phyloP scores from a whole-genome alignment of 129 eudicot species.

The Lactuca sativa region DNA sequence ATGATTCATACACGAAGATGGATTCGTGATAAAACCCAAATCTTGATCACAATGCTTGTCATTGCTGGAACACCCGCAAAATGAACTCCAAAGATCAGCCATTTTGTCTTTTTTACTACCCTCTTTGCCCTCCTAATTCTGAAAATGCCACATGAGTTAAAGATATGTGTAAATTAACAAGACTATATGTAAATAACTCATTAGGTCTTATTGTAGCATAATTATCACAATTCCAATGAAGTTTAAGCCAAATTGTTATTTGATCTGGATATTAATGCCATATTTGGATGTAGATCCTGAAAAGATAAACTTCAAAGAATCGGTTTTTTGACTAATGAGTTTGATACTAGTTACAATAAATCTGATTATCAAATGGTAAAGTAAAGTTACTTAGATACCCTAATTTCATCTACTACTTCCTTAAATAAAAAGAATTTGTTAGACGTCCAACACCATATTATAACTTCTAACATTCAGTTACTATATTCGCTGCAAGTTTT shows the following conservation, averaged over 20 bases:
- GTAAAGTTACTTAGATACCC: neutral
- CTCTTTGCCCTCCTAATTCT: slow-evolving; percentile 34
- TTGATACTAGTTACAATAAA: neutral
- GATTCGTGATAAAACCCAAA: slow-evolving; percentile 42
- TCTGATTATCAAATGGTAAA: neutral
- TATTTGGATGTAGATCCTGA: neutral
- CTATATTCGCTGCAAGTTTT: no score
- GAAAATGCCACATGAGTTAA: slow-evolving; percentile 18
- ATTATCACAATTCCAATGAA: neutral
- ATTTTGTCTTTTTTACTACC: slow-evolving; percentile 40
- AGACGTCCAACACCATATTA: no score
- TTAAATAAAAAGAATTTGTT: no score
- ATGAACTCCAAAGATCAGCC: slow-evolving; percentile 68
- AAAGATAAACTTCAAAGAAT: neutral
- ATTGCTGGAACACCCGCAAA: slow-evolving; percentile 61
- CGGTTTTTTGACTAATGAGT: neutral
- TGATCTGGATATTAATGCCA: no score
- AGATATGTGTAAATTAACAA: slow-evolving; percentile 12
- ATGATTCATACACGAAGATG: slow-evolving; percentile 83
- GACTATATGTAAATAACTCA: slow-evolving; percentile 1
- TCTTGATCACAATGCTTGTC: slow-evolving; percentile 41
- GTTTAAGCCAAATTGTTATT: neutral
- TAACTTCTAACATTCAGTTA: no score
- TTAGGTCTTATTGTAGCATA: slow-evolving; percentile 9
- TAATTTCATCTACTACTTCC: neutral